Evolutionary conservation across 176 grass and related monocot species (phyloP).

Genomic region (Calamus simplicifolius): DNA sequence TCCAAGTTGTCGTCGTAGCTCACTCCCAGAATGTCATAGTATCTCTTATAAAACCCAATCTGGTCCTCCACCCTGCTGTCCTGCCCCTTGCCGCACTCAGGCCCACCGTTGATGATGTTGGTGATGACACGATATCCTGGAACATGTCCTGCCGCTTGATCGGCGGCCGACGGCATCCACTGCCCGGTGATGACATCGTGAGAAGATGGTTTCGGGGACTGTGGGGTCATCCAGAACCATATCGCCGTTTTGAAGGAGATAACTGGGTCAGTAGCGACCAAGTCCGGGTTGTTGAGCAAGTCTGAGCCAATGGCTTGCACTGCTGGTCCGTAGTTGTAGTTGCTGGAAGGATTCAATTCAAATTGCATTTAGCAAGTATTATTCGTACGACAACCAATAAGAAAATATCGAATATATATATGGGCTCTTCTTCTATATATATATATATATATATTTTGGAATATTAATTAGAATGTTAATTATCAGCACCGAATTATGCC

Average conservation of each 20-base stretch:
- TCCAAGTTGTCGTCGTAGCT: conserved; percentile 36
- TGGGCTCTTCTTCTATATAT: too few relatives aligned
- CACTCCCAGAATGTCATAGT: conserved; percentile 35
- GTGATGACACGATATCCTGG: conserved; percentile 43
- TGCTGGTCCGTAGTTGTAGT: conserved; percentile 49
- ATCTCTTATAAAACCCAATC: conserved; percentile 42
- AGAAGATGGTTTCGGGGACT: conserved; percentile 40
- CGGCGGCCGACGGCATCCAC: conserved; percentile 16
- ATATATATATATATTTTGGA: too few relatives aligned
- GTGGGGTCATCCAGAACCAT: conserved; percentile 41
- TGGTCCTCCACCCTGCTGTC: conserved; percentile 5
- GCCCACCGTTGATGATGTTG: conserved; percentile 57
- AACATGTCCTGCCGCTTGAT: conserved; percentile 9
- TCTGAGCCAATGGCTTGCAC: conserved; percentile 24
- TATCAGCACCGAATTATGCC: too few relatives aligned
- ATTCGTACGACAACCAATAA: too few relatives aligned
- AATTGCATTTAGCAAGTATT: not conserved
- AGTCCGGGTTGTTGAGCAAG: conserved; percentile 46
- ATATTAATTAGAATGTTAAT: too few relatives aligned
- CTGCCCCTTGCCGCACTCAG: conserved; percentile 28
- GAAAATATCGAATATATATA: too few relatives aligned
- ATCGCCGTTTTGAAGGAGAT: conserved; percentile 50
- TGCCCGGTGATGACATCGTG: conserved; percentile 34
- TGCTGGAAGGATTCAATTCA: conserved; percentile 11
- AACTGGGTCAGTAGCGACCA: conserved; percentile 25